Evolutionary conservation across 2,329 filamentous ascomycete species (phyloP), one percentile per base, ranked within the genome.

Genomic region (Epichloe aotearoae): DNA sequence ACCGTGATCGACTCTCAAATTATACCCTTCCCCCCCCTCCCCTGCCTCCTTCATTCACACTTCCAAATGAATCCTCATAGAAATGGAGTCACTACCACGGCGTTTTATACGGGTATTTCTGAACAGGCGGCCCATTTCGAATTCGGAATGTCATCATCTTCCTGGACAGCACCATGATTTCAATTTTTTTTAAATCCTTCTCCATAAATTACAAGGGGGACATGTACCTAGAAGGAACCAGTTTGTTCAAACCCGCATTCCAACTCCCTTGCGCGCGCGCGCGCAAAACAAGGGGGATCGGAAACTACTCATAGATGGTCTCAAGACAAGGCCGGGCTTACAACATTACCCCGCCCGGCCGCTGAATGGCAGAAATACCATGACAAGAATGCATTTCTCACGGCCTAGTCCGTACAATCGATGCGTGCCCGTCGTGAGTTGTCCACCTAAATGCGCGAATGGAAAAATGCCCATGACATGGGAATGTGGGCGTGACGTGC

Each of bases 281-380:
- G 5, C 7, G 2, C 42, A 30, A 14, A 4, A 30, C 10, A 23
- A 23, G 23, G 26, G 17, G 12, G 15, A 23, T 15, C 5, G 43
- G 26, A 26, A n/a, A 15, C 19, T 17, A 34, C 23, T 26, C 23
- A 44, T 44, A 17, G 23, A 15, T 14, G 1, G 26, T 12, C 34
- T 33, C 8, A 11, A 17, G 17, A 3, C 12, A 19, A 34, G 43
- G 43, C 30, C 43, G 43, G 43, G 26, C 26, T 10, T 1, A 30
- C 10, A 26, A 3, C 2, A 30, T 8, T 4, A 17, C 10, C 10
- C 12, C 7, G 6, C 11, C 33, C 6, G 44, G 37, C 45, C 49
- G 40, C 52, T 53, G 52, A 53, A 53, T 53, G 52, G 52, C 52
- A 53, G 52, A 19, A 53, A 53, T 51, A 53, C 52, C 52, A 53